A percentile compares a stretch with the other conserved stretches of the same genome.
Conservation (phyloP, 73 alveolate species). For the Paramecium caudatum region DNA sequence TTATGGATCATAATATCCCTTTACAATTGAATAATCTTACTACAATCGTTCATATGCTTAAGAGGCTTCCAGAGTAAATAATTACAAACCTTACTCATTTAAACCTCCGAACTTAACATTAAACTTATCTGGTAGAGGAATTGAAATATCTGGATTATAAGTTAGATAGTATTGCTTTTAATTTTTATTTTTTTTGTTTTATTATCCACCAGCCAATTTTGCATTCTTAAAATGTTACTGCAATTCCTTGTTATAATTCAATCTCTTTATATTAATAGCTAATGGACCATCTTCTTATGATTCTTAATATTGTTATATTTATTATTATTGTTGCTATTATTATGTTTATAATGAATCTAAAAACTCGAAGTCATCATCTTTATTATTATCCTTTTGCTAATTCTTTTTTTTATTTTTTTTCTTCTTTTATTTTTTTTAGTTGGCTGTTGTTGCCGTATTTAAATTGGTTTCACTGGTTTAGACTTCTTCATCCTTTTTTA, state of each 20-base stretch:
- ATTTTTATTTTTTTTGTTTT: slow-evolving; percentile 33
- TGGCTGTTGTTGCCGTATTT: neutral
- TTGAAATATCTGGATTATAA: neutral
- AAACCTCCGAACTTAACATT: neutral
- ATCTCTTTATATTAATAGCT: slow-evolving; percentile 1
- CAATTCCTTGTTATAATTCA: slow-evolving; percentile 48
- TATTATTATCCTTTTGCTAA: neutral
- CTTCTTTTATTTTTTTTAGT: neutral
- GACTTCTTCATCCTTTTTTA: neutral
- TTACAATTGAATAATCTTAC: slow-evolving; percentile 1
- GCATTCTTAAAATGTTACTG: slow-evolving; percentile 41
- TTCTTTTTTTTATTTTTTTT: slow-evolving; percentile 14
- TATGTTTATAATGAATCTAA: neutral
- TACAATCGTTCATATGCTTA: slow-evolving; percentile 24
- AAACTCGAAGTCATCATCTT: slow-evolving; percentile 24
- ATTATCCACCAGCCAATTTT: slow-evolving; percentile 27
- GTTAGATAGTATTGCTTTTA: slow-evolving; percentile 12
- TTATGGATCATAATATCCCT: slow-evolving; percentile 29
- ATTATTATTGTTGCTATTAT: neutral
- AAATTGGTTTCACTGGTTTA: neutral
- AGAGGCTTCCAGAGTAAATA: neutral
- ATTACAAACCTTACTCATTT: slow-evolving; percentile 43
- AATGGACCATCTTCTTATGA: slow-evolving; percentile 44
- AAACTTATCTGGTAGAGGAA: slow-evolving; percentile 21
- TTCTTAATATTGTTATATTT: neutral